Conservation (phyloP, 768 basidiomycete species). For the Mycena alexandri region DNA sequence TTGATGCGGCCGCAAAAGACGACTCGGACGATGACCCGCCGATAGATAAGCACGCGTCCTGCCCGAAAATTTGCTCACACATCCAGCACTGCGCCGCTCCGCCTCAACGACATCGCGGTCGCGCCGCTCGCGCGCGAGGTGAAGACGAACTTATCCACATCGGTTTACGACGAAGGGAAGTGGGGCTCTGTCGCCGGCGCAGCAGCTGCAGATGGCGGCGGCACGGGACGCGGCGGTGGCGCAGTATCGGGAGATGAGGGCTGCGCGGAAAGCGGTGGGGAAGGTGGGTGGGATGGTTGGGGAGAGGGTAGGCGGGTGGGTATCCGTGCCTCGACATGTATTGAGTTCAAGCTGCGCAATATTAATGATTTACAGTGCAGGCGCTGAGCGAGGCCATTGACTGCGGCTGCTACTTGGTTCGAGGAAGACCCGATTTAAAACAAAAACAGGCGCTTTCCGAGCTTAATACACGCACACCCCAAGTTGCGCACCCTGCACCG, state of each 20-base stretch:
- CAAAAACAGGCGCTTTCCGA: too few relatives aligned
- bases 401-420: too few relatives aligned
- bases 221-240: conserved; percentile 79
- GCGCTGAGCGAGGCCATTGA: too few relatives aligned
- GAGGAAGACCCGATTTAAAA: too few relatives aligned
- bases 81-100: conserved; percentile 58
- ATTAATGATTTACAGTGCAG: too few relatives aligned
- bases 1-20: conserved; percentile 40
- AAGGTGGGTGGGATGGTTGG: conserved; percentile 8
- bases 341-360: too few relatives aligned
- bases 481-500: too few relatives aligned
- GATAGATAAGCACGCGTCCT: conserved; percentile 34
- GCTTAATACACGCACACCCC: too few relatives aligned
- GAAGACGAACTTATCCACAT: conserved; percentile 1
- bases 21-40: conserved; percentile 35
- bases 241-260: conserved; percentile 71
- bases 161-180: conserved; percentile 41
- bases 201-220: conserved; percentile 81
- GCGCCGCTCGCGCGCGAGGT: conserved; percentile 72
- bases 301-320: conserved; percentile 3
- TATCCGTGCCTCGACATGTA: too few relatives aligned
- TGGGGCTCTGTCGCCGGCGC: conserved; percentile 74
- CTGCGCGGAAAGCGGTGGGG: conserved; percentile 48
- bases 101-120: conserved; percentile 78
- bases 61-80: conserved; percentile 43